Evolutionary conservation across 495 filamentous ascomycete genomes (phyloP), one percentile per base, ranked within the genome.

Genomic region (Penicillium antarcticum): DNA sequence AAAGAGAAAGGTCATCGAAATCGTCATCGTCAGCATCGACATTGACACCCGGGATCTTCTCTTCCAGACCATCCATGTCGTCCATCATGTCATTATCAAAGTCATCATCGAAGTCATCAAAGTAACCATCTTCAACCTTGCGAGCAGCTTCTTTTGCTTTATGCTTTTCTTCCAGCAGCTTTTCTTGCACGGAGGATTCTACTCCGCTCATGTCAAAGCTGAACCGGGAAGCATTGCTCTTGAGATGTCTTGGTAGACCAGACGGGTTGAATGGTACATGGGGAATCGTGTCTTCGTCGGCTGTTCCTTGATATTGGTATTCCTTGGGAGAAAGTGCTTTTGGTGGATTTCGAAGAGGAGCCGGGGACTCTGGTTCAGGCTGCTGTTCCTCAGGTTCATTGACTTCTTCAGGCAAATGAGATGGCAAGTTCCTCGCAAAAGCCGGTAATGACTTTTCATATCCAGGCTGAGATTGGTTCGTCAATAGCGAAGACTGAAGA

Each of bases 201-300:
- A 86, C 82, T 10, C 81, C 80, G 17, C 68, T 75, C 79, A 96
- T 88, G 60, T 96, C 91, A 59, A 97, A 97, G 61, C 90, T 95
- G 57, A 97, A 96, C 9, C 91, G 76, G 2, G 89, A 95, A 0
- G 91, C 87, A 45, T 86, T 92, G 65, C 89, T 92, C 56, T 87
- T 91, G 65, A 91, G 84, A 65, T 92, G 89, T 56, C 76, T 87
- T 0, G 88, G 87, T 33, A 80, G 42, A 5, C 63, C 76, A 26
- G 70, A 65, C 31, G 61, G 61, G n/a, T 67, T 65, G 14, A 69
- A 70, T 0, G 70, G 61, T 63, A 71, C 56, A 65, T 75, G 51
- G 51, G 72, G 63, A 55, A 71, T 63, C 0, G 58, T 65, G 55
- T 74, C 72, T 43, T 55, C 53, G 17, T 72, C 74, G 8, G 26